Conservation (phyloP, 208 protist species). For the Porcisia hertigi region DNA sequence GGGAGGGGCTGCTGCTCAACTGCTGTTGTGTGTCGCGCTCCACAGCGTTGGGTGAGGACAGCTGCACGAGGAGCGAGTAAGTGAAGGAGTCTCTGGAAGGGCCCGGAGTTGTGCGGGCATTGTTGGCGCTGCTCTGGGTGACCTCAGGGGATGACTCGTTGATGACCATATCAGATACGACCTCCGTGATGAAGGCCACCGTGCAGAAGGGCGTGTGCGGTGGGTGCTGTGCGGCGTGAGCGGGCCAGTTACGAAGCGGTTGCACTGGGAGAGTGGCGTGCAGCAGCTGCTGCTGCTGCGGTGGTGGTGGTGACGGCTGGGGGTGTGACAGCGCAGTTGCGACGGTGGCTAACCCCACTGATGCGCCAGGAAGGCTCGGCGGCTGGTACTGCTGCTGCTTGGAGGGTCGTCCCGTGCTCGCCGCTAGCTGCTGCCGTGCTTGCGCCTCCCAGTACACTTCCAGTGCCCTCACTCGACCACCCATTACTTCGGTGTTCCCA, state of each 20-base stretch:
- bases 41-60: slow-evolving; percentile 37
- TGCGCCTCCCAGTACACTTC: slow-evolving; percentile 47
- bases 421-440: slow-evolving; percentile 35
- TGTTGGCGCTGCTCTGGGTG: not conserved
- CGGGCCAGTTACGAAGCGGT: slow-evolving; percentile 25
- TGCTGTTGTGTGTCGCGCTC: slow-evolving; percentile 20
- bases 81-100: slow-evolving; percentile 6
- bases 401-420: slow-evolving; percentile 47
- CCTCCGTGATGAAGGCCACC: slow-evolving; percentile 54
- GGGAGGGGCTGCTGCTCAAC: slow-evolving; percentile 14
- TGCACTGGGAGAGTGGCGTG: slow-evolving; percentile 13
- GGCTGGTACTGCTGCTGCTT: slow-evolving; percentile 14
- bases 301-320: not conserved
- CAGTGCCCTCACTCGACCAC: slow-evolving; percentile 49
- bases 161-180: slow-evolving; percentile 63
- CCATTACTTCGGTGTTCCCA: slow-evolving; percentile 51
- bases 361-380: not conserved
- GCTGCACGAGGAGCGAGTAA: slow-evolving; percentile 55
- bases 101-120: not conserved
- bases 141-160: slow-evolving; percentile 28
- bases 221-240: slow-evolving; percentile 12
- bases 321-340: not conserved
- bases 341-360: not conserved
- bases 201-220: slow-evolving; percentile 42
- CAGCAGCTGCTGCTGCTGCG: not conserved